These are phyloP conservation scores for Nothophytophthora sp. DNA, from an alignment of 352 stramenopile species.

Conservation along the genomic window DNA sequence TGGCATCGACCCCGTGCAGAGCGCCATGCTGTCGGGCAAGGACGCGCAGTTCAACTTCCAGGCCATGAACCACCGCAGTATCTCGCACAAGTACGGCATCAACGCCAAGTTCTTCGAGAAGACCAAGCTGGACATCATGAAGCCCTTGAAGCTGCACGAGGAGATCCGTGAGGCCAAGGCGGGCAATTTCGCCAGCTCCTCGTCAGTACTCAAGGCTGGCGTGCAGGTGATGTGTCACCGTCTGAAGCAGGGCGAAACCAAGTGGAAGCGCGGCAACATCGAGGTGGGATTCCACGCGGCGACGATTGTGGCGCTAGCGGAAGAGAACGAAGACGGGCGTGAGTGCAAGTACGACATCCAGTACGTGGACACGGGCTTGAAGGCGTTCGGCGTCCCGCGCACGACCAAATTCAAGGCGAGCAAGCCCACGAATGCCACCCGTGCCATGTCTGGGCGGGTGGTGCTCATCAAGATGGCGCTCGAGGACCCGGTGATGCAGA, in stretches of 20 bases:
- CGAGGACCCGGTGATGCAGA: conserved; percentile 88
- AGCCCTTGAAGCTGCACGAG: conserved; percentile 78
- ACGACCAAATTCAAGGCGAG: conserved; percentile 78
- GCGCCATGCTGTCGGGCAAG: conserved; percentile 95
- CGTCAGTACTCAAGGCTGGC: conserved; percentile 49
- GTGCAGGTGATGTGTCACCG: conserved; percentile 68
- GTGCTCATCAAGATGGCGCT: conserved; percentile 73
- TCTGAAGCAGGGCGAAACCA: conserved; percentile 74
- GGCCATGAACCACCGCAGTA: conserved; percentile 95
- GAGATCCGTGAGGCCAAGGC: conserved; percentile 59
- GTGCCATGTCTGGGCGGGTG: conserved; percentile 79
- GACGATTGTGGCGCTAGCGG: conserved; percentile 62
- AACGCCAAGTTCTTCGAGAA: conserved; percentile 88
- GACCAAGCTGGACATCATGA: conserved; percentile 90
- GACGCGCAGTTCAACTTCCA: conserved; percentile 94
- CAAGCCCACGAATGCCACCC: conserved; percentile 62
- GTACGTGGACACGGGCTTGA: conserved; percentile 84
- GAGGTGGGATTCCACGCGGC: conserved; percentile 72
- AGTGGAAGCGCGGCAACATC: conserved; percentile 89
- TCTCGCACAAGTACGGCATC: conserved; percentile 94
- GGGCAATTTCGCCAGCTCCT: conserved; percentile 36
- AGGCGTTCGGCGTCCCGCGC: conserved; percentile 76
- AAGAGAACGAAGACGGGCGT: conserved; percentile 64
- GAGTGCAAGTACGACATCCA: conserved; percentile 87
- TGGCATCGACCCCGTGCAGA: conserved; percentile 97